Percentiles rank a stretch among this genome's conserved stretches.
These are phyloP conservation scores for Ceratobasidium sp. DNA, from an alignment of 1,284 basidiomycete species.

Conservation along the genomic window DNA sequence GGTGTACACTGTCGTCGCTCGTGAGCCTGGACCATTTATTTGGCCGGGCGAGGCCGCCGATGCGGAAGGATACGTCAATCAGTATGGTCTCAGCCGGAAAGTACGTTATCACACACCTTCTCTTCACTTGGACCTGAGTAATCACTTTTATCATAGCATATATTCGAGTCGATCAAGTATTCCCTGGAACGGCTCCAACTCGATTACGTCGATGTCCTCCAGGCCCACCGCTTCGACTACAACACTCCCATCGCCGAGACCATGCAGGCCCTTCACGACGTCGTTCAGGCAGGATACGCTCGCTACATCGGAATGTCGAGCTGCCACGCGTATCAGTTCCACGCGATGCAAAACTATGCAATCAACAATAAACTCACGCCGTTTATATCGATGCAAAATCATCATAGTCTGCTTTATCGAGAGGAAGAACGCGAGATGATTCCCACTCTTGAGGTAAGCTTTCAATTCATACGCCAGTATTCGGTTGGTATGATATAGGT, in stretches of 20 bases:
- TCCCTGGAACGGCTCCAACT: slow-evolving; percentile 40
- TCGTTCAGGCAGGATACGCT: slow-evolving; percentile 51
- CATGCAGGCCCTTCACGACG: slow-evolving; percentile 56
- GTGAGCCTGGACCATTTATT: background rate
- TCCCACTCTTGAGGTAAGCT: slow-evolving; percentile 40
- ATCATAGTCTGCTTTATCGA: slow-evolving; percentile 42
- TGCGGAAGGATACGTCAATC: slow-evolving; percentile 48
- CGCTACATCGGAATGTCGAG: slow-evolving; percentile 54
- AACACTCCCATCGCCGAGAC: slow-evolving; percentile 50
- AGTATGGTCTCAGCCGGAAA: slow-evolving; percentile 49
- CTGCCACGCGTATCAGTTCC: slow-evolving; percentile 43
- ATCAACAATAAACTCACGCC: slow-evolving; percentile 50
- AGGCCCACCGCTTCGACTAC: slow-evolving; percentile 40
- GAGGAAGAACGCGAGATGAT: slow-evolving; percentile 49
- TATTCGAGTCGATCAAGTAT: slow-evolving; percentile 42
- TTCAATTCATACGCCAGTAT: slow-evolving; percentile 34
- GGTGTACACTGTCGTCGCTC: background rate
- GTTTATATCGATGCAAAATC: slow-evolving; percentile 56
- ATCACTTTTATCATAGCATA: slow-evolving; percentile 40
- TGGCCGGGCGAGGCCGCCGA: background rate
- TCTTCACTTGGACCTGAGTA: background rate
- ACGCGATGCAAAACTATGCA: slow-evolving; percentile 47
- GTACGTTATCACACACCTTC: slow-evolving; percentile 41
- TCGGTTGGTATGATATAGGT: slow-evolving; percentile 33
- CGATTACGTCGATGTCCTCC: slow-evolving; percentile 44